Percentiles rank a stretch among this genome's conserved stretches.
Conservation (phyloP, 23 red algal genomes). For the Agarophyton chilense region DNA sequence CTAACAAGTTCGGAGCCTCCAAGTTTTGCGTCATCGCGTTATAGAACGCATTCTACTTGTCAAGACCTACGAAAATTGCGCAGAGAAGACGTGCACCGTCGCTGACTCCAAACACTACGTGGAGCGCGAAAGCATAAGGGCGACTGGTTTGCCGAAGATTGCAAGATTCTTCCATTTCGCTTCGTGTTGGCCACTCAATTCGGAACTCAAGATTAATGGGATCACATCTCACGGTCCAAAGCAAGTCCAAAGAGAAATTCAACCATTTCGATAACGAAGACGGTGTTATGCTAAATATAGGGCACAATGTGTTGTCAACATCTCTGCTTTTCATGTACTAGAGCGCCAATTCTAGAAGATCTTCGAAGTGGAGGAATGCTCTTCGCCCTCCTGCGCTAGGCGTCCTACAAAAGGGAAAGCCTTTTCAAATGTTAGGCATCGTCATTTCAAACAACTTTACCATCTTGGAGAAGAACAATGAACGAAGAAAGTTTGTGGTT, state of each 20-base stretch:
- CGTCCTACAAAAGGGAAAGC: not conserved
- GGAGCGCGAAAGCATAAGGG: not conserved
- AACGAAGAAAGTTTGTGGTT: not conserved
- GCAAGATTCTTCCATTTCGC: not conserved
- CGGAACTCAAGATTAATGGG: not conserved
- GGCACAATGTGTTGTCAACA: not conserved
- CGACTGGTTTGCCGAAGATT: not conserved
- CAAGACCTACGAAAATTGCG: not conserved
- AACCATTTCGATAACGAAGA: constrained; percentile 7
- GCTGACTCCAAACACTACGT: not conserved
- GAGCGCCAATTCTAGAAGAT: not conserved
- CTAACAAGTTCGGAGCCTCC: constrained; percentile 30
- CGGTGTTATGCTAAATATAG: constrained; percentile 14
- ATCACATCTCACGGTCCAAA: not conserved
- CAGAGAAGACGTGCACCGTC: not conserved
- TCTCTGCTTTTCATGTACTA: constrained; percentile 19
- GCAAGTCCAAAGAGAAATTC: not conserved
- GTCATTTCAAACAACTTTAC: not conserved
- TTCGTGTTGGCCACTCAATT: constrained; percentile 7
- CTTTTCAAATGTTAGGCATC: not conserved
- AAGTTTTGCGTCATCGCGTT: constrained; percentile 4
- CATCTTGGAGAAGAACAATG: not conserved
- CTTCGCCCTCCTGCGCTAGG: not conserved
- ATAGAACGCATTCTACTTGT: constrained; percentile 14
- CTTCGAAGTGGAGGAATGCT: not conserved